Percentiles rank a stretch among this genome's conserved stretches.
These are phyloP conservation scores for Spinellus fusiger DNA, from an alignment of 192 early-diverging fungal genomes.

Conservation along the genomic window DNA sequence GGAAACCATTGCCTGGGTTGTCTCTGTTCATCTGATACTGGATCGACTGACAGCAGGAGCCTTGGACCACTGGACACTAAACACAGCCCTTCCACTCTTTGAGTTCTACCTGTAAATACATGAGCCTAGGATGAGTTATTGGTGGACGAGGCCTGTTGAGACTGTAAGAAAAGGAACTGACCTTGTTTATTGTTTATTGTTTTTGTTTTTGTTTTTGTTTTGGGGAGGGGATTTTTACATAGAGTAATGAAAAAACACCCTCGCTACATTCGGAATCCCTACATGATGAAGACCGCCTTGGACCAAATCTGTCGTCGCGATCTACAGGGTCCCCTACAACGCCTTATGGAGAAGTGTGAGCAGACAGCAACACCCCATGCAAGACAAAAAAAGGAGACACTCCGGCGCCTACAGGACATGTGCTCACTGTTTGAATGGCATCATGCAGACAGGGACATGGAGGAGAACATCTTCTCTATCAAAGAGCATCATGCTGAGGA, in stretches of 20 bases:
- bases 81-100: not conserved
- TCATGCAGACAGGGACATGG: too few species aligned
- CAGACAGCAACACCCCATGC: not conserved
- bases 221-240: too few species aligned
- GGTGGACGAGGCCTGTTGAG: not conserved
- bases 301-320: not conserved
- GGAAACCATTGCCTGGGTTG: not conserved
- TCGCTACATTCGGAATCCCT: not conserved
- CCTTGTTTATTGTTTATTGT: not conserved
- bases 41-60: not conserved
- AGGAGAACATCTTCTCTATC: too few species aligned
- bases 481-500: too few species aligned
- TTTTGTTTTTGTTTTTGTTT: not conserved
- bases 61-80: not conserved
- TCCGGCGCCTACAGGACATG: not conserved
- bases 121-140: not conserved
- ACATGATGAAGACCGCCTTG: not conserved
- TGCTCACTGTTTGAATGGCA: not conserved
- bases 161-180: not conserved
- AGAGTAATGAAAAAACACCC: not conserved
- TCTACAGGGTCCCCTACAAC: not conserved
- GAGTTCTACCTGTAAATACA: not conserved
- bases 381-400: not conserved
- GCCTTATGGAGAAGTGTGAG: not conserved
- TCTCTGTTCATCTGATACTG: not conserved